Evolutionary conservation across 352 stramenopile genomes (phyloP).

Genomic region (Pythium volutum): DNA sequence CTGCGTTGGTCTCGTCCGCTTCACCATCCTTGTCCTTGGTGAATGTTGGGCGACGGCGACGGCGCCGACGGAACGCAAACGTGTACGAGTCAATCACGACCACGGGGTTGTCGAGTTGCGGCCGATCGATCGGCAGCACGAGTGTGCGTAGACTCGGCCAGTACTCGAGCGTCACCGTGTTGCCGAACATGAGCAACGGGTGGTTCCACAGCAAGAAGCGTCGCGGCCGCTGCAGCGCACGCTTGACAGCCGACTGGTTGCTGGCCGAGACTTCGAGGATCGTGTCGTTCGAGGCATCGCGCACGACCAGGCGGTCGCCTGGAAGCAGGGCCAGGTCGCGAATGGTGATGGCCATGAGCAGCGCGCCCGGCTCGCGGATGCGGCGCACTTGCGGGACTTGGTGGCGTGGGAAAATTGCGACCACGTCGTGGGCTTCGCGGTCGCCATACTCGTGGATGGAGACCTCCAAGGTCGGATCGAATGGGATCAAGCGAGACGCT

Average conservation of each 20-base stretch:
- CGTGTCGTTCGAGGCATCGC: slow-evolving; percentile 6
- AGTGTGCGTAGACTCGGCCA: slow-evolving; percentile 47
- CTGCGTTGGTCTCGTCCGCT: neutral
- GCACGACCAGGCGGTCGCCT: slow-evolving; percentile 27
- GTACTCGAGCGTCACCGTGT: slow-evolving; percentile 45
- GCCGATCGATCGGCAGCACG: slow-evolving; percentile 31
- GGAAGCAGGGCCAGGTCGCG: slow-evolving; percentile 23
- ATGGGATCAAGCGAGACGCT: neutral
- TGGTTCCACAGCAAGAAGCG: slow-evolving; percentile 39
- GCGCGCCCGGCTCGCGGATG: slow-evolving; percentile 20
- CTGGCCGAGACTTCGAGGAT: slow-evolving; percentile 7
- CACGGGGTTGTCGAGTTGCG: slow-evolving; percentile 23
- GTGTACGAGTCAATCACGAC: slow-evolving; percentile 43
- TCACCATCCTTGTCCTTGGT: neutral
- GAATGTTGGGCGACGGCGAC: neutral
- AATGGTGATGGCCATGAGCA: slow-evolving; percentile 29
- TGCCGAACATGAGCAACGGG: slow-evolving; percentile 40
- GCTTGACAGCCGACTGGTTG: slow-evolving; percentile 24
- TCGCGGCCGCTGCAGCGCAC: neutral
- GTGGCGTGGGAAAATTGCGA: slow-evolving; percentile 24
- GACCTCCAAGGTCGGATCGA: slow-evolving; percentile 14
- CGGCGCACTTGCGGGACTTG: slow-evolving; percentile 23
- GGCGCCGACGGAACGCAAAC: slow-evolving; percentile 26
- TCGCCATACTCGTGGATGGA: neutral
- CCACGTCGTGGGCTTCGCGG: neutral